Conservation (phyloP, 495 filamentous ascomycete species). For the Neurospora africana region DNA sequence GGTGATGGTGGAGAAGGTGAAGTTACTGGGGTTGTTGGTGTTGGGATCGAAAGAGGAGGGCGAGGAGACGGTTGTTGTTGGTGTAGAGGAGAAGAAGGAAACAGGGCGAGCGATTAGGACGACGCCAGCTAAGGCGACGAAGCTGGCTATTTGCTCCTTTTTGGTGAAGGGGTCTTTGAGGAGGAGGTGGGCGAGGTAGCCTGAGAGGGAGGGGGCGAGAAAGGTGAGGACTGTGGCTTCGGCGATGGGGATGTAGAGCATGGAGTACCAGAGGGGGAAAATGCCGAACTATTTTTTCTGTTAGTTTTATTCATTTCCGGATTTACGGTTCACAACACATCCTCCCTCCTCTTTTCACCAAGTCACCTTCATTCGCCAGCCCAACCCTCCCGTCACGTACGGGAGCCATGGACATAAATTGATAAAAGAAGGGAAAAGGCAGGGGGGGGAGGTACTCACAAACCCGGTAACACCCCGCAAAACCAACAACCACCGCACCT, state of each 20-base stretch:
- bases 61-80: background rate
- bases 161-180: conserved; percentile 68
- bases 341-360: too few species aligned
- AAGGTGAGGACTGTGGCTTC: conserved; percentile 94
- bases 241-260: conserved; percentile 77
- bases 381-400: too few species aligned
- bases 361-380: too few species aligned
- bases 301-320: background rate
- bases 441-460: background rate
- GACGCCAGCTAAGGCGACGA: conserved; percentile 71
- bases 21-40: background rate
- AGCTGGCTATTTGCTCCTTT: conserved; percentile 62
- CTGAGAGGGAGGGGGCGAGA: conserved; percentile 70
- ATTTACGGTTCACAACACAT: too few species aligned
- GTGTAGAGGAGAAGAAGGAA: conserved; percentile 31
- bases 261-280: conserved; percentile 49
- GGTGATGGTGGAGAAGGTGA: background rate
- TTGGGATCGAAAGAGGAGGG: background rate
- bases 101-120: conserved; percentile 73
- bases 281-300: conserved; percentile 49
- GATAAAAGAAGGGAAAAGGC: background rate
- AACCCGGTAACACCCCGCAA: conserved; percentile 66
- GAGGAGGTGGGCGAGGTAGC: conserved; percentile 70
- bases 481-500: conserved; percentile 56
- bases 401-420: background rate